Evolutionary conservation across 2,329 filamentous ascomycete genomes (phyloP).

Genomic region (Pestalotiopsis sp.): DNA sequence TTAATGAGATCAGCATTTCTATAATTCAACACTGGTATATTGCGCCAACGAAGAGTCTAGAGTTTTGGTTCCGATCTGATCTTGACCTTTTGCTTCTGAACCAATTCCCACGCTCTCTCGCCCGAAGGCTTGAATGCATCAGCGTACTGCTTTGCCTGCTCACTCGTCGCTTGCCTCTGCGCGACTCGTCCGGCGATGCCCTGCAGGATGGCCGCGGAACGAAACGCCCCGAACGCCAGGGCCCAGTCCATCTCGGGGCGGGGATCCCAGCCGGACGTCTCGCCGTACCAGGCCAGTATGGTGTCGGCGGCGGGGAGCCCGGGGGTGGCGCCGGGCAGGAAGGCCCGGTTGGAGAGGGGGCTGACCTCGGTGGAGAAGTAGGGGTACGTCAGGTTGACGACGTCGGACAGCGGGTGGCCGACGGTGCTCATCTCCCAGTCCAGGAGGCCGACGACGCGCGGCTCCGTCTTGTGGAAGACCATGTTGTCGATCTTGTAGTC

Average conservation of each 20-base stretch:
- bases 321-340: conserved; percentile 62
- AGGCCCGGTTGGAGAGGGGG: conserved; percentile 33
- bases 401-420: conserved; percentile 85
- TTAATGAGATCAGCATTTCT: too few species aligned
- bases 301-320: conserved; percentile 57
- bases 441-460: conserved; percentile 84
- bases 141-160: conserved; percentile 64
- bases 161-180: conserved; percentile 81
- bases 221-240: conserved; percentile 61
- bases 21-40: too few species aligned
- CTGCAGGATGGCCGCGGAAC: conserved; percentile 66
- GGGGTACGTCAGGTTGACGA: conserved; percentile 68
- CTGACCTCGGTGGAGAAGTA: conserved; percentile 10
- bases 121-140: conserved; percentile 8
- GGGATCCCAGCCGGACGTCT: conserved; percentile 69
- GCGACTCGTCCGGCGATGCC: conserved; percentile 88
- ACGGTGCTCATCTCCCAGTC: conserved; percentile 99
- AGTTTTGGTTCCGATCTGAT: background rate
- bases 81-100: background rate
- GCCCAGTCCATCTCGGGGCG: conserved; percentile 59
- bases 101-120: conserved; percentile 9
- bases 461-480: conserved; percentile 85
- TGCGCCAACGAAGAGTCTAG: background rate
- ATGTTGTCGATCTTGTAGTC: conserved; percentile 93
- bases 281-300: conserved; percentile 44